Percentiles rank a stretch among this genome's conserved stretches.
phyloP scores from a whole-genome alignment of 352 stramenopile genomes.

The Globisporangium uncinulatum region DNA sequence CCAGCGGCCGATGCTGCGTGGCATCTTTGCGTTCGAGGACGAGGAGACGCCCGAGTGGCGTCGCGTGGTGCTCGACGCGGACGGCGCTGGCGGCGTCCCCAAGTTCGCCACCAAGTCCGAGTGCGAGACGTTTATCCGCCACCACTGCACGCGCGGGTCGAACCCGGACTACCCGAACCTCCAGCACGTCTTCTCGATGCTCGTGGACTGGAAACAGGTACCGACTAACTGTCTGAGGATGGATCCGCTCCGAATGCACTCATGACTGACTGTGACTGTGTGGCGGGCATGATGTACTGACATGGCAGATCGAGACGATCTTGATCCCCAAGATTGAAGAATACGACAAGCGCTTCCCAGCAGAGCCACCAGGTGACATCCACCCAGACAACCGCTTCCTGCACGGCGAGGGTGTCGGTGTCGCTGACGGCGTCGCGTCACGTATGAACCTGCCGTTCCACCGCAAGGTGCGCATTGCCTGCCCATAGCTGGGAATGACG shows the following conservation, averaged over 20 bases:
- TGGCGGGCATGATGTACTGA: neutral
- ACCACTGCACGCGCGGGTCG: constrained; percentile 80
- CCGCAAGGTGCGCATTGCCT: constrained; percentile 26
- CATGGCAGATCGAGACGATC: constrained; percentile 43
- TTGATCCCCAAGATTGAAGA: constrained; percentile 75
- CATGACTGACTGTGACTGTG: neutral
- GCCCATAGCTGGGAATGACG: too few relatives aligned
- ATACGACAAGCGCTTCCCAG: constrained; percentile 65
- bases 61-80: constrained; percentile 49
- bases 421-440: constrained; percentile 56
- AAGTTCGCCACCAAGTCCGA: constrained; percentile 87
- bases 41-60: constrained; percentile 81
- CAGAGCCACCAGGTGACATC: constrained; percentile 25
- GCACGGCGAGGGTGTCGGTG: constrained; percentile 39
- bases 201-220: constrained; percentile 84
- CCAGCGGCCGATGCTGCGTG: constrained; percentile 51
- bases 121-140: constrained; percentile 85
- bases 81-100: constrained; percentile 63
- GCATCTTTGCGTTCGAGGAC: constrained; percentile 85
- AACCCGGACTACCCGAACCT: constrained; percentile 90
- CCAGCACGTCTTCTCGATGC: constrained; percentile 90
- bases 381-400: constrained; percentile 59
- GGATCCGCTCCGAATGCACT: too few relatives aligned
- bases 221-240: neutral
- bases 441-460: constrained; percentile 94